Evolutionary conservation across 495 filamentous ascomycete species (phyloP), one percentile per base, ranked within the genome.

Genomic region (Talaromyces ruber): DNA sequence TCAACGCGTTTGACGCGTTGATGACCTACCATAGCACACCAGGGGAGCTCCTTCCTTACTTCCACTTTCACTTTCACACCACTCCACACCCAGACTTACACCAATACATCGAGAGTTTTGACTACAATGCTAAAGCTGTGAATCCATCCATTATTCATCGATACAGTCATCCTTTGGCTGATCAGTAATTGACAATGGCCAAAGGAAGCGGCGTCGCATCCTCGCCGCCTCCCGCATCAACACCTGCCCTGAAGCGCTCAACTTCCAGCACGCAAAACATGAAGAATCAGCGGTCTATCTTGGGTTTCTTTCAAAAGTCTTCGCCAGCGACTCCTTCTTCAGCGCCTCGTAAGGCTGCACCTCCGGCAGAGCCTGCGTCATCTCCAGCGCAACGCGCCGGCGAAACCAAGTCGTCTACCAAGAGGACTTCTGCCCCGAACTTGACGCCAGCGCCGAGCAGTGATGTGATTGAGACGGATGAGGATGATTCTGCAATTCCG

Each of bases 221-320:
- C 34, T 76, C 76, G 30, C 76, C 78, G 5, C 64, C 68, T 16
- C 66, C 70, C 26, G 67, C 79, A 8, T 71, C 73, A 56, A 78
- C 76, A 62, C 74, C 79, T 24, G 67, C 74, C 1, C 68, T 82
- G 43, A 81, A 79, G 65, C 71, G 74, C 63, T 67, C 80, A 4
- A 80, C 74, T 12, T 75, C 79, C 21, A 79, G 73, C 60, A 71
- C 75, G 2, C 76, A 80, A 62, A 79, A 78, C 34, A 80, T 82
- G 76, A 91, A 88, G 68, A 88, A 84, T 68, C 88, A 93, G 74
- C 90, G 86, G 65, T 84, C 83, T 9, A 94, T 97, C 57, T 78
- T 92, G 3, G 89, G 90, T 37, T 97, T 97, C 79, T 96, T 97
- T 66, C 80, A 87, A 61, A 93, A 88, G 67, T 83, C 83, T 11